A percentile compares a stretch with the other conserved stretches of the same genome.
Conservation (phyloP, 345 rosid species). For the Moringa oleifera region DNA sequence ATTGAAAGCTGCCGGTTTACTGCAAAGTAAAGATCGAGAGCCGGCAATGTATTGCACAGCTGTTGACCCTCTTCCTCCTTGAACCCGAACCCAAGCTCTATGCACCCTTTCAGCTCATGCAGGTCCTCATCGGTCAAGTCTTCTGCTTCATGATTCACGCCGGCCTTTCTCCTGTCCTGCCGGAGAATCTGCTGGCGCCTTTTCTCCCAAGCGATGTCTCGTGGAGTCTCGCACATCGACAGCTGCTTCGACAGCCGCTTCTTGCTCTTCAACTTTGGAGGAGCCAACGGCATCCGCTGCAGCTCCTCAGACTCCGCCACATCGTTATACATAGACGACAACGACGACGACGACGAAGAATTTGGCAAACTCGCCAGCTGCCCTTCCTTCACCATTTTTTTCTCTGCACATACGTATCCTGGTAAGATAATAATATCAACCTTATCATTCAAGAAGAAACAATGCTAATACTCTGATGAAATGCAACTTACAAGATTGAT, state of each 20-base stretch:
- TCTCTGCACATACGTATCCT: too few species aligned
- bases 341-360: conserved; percentile 21
- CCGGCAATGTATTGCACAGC: conserved; percentile 71
- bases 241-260: conserved; percentile 62
- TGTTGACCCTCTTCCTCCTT: conserved; percentile 75
- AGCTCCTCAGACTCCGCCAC: conserved; percentile 30
- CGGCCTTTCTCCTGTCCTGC: conserved; percentile 36
- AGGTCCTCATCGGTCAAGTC: conserved; percentile 78
- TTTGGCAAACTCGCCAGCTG: conserved; percentile 10
- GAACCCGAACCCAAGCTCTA: conserved; percentile 94
- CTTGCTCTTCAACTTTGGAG: conserved; percentile 35
- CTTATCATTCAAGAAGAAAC: too few species aligned
- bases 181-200: conserved; percentile 58
- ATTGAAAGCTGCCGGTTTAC: conserved; percentile 74
- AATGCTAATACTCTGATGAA: too few species aligned
- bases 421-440: too few species aligned
- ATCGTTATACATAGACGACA: neutral
- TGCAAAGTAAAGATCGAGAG: conserved; percentile 85
- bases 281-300: conserved; percentile 39
- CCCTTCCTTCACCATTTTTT: conserved; percentile 27
- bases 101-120: conserved; percentile 81
- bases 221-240: conserved; percentile 71
- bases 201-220: conserved; percentile 85
- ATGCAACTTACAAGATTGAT: too few species aligned
- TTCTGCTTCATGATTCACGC: conserved; percentile 22